These are phyloP conservation scores for Clarkia xantiana DNA, from an alignment of 345 rosid genomes.

Conservation along the genomic window DNA sequence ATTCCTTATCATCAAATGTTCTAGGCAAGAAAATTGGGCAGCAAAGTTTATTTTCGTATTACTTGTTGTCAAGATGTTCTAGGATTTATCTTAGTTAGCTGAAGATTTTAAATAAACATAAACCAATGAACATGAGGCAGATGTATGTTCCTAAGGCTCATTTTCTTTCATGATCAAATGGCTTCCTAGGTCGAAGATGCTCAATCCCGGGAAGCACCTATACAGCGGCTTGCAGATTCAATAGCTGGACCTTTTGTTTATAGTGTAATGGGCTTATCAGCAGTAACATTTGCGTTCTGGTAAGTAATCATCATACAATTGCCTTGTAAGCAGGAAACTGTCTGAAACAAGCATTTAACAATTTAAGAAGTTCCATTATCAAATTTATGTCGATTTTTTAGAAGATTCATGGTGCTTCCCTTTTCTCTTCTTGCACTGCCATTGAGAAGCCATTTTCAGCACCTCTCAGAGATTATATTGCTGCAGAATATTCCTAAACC, in stretches of 20 bases:
- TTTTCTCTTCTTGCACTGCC: too few relatives aligned
- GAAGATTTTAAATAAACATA: too few relatives aligned
- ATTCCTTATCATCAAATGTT: background rate
- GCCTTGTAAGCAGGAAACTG: background rate
- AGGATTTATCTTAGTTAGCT: background rate
- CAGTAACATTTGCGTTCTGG: constrained; percentile 88
- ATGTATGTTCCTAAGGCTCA: background rate
- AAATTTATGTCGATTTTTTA: too few relatives aligned
- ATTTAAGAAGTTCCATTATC: too few relatives aligned
- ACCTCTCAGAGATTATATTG: too few relatives aligned
- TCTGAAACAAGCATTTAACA: too few relatives aligned
- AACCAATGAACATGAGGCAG: background rate
- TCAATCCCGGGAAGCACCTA: constrained; percentile 89
- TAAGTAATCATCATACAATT: constrained; percentile 17
- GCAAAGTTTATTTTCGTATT: background rate
- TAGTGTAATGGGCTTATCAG: constrained; percentile 68
- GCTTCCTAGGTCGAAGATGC: constrained; percentile 72
- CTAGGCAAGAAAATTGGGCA: background rate
- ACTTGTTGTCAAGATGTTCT: background rate
- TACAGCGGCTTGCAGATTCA: constrained; percentile 87
- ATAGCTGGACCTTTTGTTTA: constrained; percentile 95
- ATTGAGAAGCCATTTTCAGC: too few relatives aligned
- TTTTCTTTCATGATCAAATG: too few relatives aligned
- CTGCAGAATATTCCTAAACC: too few relatives aligned
- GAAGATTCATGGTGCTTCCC: too few relatives aligned